Evolutionary conservation across 345 rosid genomes (phyloP), one percentile per base, ranked within the genome.

Genomic region (Eucalyptus cloeziana): DNA sequence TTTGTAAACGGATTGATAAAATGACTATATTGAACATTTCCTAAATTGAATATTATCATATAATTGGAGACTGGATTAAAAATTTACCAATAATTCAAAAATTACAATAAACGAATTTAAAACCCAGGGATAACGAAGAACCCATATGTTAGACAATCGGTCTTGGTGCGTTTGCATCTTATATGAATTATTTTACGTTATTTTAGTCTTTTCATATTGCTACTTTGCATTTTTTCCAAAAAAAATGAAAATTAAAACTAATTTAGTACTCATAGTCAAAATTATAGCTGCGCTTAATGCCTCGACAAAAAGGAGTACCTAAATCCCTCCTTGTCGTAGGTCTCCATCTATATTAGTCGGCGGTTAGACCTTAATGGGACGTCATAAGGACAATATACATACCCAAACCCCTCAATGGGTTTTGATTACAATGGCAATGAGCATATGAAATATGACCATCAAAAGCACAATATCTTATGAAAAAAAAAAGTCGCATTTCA

Each of bases 91-190:
- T 58, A 25, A 24, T 25, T 62, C 8, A 62, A 10, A 60, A 13
- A 12, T 27, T 8, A 62, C 16, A 6, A 27, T 62, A 27, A 27
- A 62, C 1, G 0, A 2, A 3, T 27, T 62, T 6, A 60, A 62
- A 4, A n/a, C 16, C 31, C 0, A 1, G 1, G 15, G 4, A 62
- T 13, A 13, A 62, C 15, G 0, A 62, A 62, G 31, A 2, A 0
- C 1, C 27, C 67, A 60, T 27, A 60, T 60, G 67, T 60, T 27
- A 52, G 67, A 60, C 2, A 0, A 6, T 60, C 4, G 7, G 14
- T 30, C 67, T 0, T 60, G 67, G 31, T 51, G 56, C 0, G 0
- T 52, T 52, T 52, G 56, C 56, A 52, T 52, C 56, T 52, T 11
- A 27, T 60, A 60, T 60, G 15, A 5, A 27, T 60, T 27, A 5